Evolutionary conservation across 1,139 yeast genomes (phyloP), one percentile per base, ranked within the genome.

Genomic region (Kodamaea arcana): DNA sequence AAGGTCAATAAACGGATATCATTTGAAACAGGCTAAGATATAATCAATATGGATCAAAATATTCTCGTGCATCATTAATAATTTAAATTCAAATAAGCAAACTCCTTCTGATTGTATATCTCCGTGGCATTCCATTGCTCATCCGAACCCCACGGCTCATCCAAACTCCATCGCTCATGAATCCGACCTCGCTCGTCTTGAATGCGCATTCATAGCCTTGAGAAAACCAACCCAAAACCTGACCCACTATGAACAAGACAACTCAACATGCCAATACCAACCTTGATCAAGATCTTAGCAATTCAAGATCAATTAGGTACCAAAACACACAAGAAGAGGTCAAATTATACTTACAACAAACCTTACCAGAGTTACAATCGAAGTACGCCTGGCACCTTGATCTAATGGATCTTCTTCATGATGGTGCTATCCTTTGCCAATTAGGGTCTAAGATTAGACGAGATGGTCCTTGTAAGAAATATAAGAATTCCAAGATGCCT

Each of bases 401-500:
- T 20, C 41, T 83, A 22, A 54, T 83, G 24, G 79, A 73, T 2
- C 56, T 66, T 3, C 62, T 87, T 15, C 78, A 76, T 46, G 83
- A 78, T 46, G 95, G 95, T 2, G 74, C 73, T 3, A 56, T 78
- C 0, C 61, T 87, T 15, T 83, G 94, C 52, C 58, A 62, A 47
- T 55, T 67, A 31, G 79, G 75, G 1, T 45, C 53, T 24, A 44
- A 48, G 38, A 72, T 46, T 51, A 63, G 31, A 58, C 34, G 32
- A 0, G 23, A 42, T 10, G 61, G 61, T 32, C 74, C 56, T 44
- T 41, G 47, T 3, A 30, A 34, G 14, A 76, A 68, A 44, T 80
- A 58, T 56, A 84, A 82, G 52, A 67, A 66, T 32, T 77, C 88
- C n/a, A 65, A 65, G 33, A 80, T 85, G 83, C 92, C 95, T 3